Percentiles rank a stretch among this genome's conserved stretches.
Conservation (phyloP, 345 rosid species). For the Psidium friedrichsthalianum region DNA sequence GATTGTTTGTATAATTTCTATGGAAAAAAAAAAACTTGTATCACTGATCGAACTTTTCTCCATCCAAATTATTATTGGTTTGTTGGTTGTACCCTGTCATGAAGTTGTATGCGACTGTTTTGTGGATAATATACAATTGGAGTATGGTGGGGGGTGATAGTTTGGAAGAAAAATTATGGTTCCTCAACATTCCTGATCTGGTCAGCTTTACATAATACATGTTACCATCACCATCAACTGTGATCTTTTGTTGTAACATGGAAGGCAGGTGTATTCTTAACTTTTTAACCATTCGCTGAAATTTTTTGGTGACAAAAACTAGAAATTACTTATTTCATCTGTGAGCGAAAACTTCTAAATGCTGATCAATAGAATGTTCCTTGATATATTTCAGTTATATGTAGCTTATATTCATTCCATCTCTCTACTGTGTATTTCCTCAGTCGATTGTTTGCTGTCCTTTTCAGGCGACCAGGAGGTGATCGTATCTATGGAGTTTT, state of each 20-base stretch:
- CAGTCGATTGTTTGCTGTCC: neutral
- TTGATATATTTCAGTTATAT: neutral
- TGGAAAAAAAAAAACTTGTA: neutral
- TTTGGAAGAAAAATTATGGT: neutral
- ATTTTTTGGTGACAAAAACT: neutral
- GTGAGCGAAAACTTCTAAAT: neutral
- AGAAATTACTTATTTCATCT: neutral
- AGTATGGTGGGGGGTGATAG: neutral
- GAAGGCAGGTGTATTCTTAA: neutral
- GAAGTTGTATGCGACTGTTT: neutral
- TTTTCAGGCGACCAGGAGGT: slow-evolving; percentile 69
- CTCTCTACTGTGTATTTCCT: neutral
- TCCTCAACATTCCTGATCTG: neutral
- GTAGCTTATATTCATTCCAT: neutral
- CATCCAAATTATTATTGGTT: neutral
- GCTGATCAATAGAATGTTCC: neutral
- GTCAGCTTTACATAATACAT: neutral
- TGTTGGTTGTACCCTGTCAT: neutral
- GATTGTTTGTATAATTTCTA: neutral
- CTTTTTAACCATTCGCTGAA: too few species aligned
- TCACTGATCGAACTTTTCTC: neutral
- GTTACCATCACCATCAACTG: neutral
- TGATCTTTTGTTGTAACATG: neutral
- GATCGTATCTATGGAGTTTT: slow-evolving; percentile 74
- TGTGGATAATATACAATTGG: neutral